Conservation (phyloP, 2,329 filamentous ascomycete genomes). For the Pseudogymnoascus sp. region DNA sequence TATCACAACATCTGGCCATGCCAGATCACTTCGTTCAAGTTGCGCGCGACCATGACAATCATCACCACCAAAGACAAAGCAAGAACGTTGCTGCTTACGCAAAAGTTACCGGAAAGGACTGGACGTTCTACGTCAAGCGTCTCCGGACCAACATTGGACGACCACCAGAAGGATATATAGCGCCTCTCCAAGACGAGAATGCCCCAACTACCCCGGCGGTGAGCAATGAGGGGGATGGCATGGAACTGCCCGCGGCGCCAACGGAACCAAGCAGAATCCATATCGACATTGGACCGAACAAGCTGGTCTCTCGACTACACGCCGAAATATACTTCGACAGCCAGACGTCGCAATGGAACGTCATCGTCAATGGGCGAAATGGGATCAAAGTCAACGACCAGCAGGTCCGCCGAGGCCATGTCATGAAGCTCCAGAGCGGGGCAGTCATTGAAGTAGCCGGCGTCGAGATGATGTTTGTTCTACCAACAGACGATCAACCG, state of each 20-base stretch:
- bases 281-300: constrained; percentile 81
- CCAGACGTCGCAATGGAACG: constrained; percentile 67
- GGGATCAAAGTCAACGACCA: constrained; percentile 76
- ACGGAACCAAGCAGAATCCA: constrained; percentile 45
- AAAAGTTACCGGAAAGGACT: constrained; percentile 73
- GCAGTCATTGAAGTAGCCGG: constrained; percentile 87
- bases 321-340: constrained; percentile 67
- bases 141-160: constrained; percentile 71
- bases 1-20: constrained; percentile 22
- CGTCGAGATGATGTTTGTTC: constrained; percentile 97
- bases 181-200: constrained; percentile 13
- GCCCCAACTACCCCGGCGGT: constrained; percentile 24
- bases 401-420: constrained; percentile 57
- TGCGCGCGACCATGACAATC: constrained; percentile 55
- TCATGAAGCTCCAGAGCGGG: constrained; percentile 67
- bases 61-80: constrained; percentile 51
- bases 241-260: background rate
- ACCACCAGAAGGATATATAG: constrained; percentile 44
- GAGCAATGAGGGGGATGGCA: constrained; percentile 38
- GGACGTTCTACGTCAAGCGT: constrained; percentile 77
- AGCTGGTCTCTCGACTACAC: constrained; percentile 71
- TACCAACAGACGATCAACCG: constrained; percentile 64
- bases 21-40: constrained; percentile 45
- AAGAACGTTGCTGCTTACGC: constrained; percentile 66
- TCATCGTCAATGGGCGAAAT: constrained; percentile 85